phyloP scores from a whole-genome alignment of 768 basidiomycete species.

The Gymnopilus junonius region DNA sequence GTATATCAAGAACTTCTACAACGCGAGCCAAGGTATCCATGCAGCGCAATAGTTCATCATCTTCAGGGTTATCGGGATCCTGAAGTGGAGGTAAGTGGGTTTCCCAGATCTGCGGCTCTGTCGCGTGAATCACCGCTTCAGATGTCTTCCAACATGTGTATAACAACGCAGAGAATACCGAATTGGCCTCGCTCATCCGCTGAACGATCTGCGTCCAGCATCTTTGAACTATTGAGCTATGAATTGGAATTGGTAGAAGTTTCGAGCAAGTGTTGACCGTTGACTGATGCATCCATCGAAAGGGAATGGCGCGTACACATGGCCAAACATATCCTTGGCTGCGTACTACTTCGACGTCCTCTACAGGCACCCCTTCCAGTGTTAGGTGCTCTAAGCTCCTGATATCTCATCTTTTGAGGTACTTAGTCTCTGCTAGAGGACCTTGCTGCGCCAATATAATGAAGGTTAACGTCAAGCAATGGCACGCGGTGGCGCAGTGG shows the following conservation, averaged over 20 bases:
- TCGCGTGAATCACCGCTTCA: background rate
- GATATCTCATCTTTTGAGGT: background rate
- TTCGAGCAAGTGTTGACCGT: too few species aligned
- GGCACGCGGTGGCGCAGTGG: slow-evolving; percentile 82
- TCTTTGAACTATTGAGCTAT: background rate
- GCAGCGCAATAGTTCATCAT: slow-evolving; percentile 22
- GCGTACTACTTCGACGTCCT: background rate
- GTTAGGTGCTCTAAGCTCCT: background rate
- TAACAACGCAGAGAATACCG: background rate
- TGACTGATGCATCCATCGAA: too few species aligned
- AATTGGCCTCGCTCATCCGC: background rate
- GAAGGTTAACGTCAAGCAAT: slow-evolving; percentile 84
- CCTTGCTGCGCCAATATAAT: slow-evolving; percentile 40
- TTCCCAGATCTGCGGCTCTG: slow-evolving; percentile 13
- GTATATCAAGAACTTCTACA: slow-evolving; percentile 34
- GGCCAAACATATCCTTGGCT: slow-evolving; percentile 25
- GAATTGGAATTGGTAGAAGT: too few species aligned
- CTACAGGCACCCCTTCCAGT: too few species aligned
- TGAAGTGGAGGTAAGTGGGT: slow-evolving; percentile 23
- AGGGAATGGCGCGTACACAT: slow-evolving; percentile 32
- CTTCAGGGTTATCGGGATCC: slow-evolving; percentile 5
- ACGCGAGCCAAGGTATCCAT: slow-evolving; percentile 31
- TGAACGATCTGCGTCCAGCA: background rate
- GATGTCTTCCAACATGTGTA: background rate
- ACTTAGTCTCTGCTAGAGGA: background rate